Conservation (phyloP, 495 filamentous ascomycete genomes). For the Tricharina praecox region DNA sequence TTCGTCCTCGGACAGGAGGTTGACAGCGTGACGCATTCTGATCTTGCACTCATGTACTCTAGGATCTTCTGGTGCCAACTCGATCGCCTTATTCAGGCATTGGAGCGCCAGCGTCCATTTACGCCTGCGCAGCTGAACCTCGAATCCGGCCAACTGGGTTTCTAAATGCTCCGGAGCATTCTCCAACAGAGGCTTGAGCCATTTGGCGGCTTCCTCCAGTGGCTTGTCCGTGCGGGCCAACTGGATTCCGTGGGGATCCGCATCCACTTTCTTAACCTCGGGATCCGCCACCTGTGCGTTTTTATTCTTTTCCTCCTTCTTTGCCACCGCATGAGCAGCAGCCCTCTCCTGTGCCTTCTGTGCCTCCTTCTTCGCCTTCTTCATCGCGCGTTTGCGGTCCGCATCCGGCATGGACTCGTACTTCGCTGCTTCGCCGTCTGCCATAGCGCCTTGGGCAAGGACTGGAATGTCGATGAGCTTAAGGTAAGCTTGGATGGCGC, state of each 20-base stretch:
- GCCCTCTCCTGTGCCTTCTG: slow-evolving; percentile 63
- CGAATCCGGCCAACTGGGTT: slow-evolving; percentile 64
- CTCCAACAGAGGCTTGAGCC: slow-evolving; percentile 61
- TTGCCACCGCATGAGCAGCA: slow-evolving; percentile 53
- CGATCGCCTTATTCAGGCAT: slow-evolving; percentile 56
- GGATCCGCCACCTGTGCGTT: slow-evolving; percentile 35
- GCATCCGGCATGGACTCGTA: slow-evolving; percentile 42
- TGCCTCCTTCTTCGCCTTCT: slow-evolving; percentile 88
- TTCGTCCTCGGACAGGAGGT: slow-evolving; percentile 15
- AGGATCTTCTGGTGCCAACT: slow-evolving; percentile 54
- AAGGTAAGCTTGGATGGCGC: slow-evolving; percentile 65
- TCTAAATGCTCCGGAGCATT: slow-evolving; percentile 67
- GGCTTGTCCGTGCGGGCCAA: slow-evolving; percentile 66
- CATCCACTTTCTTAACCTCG: slow-evolving; percentile 57
- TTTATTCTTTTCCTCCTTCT: slow-evolving; percentile 51
- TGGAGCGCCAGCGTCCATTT: slow-evolving; percentile 63
- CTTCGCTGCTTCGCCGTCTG: slow-evolving; percentile 33
- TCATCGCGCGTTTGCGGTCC: slow-evolving; percentile 79
- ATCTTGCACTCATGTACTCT: slow-evolving; percentile 59
- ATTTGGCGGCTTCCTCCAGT: slow-evolving; percentile 73
- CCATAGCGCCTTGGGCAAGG: slow-evolving; percentile 38
- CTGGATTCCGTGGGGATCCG: slow-evolving; percentile 65
- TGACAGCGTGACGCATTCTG: slow-evolving; percentile 43
- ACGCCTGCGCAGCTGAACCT: slow-evolving; percentile 69
- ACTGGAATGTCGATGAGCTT: slow-evolving; percentile 60